A percentile compares a stretch with the other conserved stretches of the same genome.
These are phyloP conservation scores for Erucastrum elatum DNA, from an alignment of 345 rosid species.

Conservation along the genomic window DNA sequence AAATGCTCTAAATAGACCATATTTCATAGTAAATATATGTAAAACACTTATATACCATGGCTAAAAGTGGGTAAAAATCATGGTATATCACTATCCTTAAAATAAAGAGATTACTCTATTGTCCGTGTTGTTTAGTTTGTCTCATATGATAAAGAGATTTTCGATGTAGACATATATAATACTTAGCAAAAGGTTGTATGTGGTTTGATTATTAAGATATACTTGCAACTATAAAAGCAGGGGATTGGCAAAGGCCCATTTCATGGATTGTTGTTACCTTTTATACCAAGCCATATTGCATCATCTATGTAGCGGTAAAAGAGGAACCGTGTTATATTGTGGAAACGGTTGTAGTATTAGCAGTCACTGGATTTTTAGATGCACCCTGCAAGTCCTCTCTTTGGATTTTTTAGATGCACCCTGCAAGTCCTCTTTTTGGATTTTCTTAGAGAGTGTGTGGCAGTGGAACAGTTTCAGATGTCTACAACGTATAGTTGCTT, in stretches of 20 bases:
- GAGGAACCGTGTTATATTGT: neutral
- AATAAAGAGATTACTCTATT: neutral
- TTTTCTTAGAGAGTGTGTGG: neutral
- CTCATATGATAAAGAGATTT: too few species aligned
- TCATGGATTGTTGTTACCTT: neutral
- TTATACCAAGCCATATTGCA: neutral
- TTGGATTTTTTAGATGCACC: neutral
- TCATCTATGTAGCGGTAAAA: neutral
- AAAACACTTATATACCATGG: too few species aligned
- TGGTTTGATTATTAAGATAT: neutral
- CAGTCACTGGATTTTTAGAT: neutral
- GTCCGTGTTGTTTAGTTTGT: too few species aligned
- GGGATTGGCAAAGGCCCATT: neutral
- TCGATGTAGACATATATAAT: neutral
- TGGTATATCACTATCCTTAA: neutral
- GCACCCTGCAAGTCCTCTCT: neutral
- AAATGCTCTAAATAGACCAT: too few species aligned
- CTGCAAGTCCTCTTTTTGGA: too few species aligned
- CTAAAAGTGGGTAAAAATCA: too few species aligned
- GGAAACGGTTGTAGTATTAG: neutral
- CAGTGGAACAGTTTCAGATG: neutral
- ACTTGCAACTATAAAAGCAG: neutral
- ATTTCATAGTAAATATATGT: too few species aligned
- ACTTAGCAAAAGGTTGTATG: neutral
- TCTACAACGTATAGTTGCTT: neutral